A percentile compares a stretch with the other conserved stretches of the same genome.
Conservation (phyloP, 2,329 filamentous ascomycete genomes). For the Trichoderma sp. region DNA sequence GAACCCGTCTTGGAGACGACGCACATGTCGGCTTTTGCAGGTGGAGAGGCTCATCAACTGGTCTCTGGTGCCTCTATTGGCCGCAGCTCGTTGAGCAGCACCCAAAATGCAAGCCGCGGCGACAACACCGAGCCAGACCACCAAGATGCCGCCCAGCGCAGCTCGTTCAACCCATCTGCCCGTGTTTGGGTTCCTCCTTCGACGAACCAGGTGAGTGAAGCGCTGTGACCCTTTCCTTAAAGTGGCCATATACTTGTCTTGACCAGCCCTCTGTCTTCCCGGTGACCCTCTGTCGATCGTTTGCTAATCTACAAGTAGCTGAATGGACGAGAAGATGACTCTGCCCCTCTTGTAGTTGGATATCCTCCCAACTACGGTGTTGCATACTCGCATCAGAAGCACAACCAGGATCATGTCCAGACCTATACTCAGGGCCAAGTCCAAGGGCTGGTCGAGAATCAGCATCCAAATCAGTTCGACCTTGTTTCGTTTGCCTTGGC, state of each 20-base stretch:
- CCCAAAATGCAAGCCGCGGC: background rate
- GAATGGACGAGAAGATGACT: background rate
- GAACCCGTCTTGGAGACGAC: background rate
- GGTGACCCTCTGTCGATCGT: background rate
- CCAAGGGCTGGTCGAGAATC: background rate
- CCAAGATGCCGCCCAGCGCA: background rate
- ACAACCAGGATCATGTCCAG: background rate
- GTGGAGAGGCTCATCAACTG: background rate
- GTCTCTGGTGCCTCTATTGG: background rate
- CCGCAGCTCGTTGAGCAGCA: background rate
- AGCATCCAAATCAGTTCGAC: background rate
- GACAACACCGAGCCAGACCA: background rate
- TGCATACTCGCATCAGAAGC: background rate
- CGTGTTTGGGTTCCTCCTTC: conserved; percentile 10
- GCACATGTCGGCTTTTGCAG: background rate
- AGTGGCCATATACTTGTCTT: background rate
- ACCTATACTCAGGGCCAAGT: background rate
- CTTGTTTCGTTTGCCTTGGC: conserved; percentile 17
- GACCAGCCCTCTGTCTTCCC: too few relatives aligned
- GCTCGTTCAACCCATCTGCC: conserved; percentile 25
- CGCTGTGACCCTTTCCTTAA: too few relatives aligned
- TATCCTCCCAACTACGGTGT: background rate
- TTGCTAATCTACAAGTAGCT: background rate
- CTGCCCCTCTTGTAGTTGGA: background rate
- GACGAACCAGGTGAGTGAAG: background rate